phyloP scores from a whole-genome alignment of 768 basidiomycete species.

The Lactarius psammicola region DNA sequence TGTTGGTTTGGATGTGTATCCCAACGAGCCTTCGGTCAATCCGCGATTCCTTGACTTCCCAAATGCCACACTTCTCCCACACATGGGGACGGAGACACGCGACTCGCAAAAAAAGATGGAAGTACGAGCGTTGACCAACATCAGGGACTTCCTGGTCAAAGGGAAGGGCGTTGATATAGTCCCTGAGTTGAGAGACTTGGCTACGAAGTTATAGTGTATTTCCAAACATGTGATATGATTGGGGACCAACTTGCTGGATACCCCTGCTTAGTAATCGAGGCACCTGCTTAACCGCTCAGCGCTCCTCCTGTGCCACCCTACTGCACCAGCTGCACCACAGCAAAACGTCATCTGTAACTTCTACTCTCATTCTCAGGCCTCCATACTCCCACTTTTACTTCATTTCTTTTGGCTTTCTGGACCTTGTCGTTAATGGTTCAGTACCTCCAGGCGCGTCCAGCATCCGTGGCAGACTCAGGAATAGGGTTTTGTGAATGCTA shows the following conservation, averaged over 20 bases:
- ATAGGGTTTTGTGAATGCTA: conserved; percentile 6
- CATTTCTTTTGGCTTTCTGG: background rate
- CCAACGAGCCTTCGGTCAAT: conserved; percentile 79
- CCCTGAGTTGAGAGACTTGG: conserved; percentile 44
- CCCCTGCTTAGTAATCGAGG: background rate
- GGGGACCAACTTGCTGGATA: background rate
- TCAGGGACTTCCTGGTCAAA: conserved; percentile 63
- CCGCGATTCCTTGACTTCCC: conserved; percentile 77
- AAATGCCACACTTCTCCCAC: conserved; percentile 82
- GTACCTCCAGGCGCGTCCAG: conserved; percentile 19
- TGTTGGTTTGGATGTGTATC: conserved; percentile 84
- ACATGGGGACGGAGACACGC: conserved; percentile 87
- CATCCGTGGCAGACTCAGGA: conserved; percentile 23
- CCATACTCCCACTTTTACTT: no score
- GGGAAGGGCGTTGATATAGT: conserved; percentile 70
- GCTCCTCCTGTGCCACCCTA: no score
- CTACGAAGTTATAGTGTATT: conserved; percentile 17
- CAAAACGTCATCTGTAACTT: background rate
- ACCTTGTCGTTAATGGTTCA: conserved; percentile 15
- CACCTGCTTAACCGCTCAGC: background rate
- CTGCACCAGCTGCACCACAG: no score
- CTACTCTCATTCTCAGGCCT: no score
- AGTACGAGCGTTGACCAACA: conserved; percentile 74
- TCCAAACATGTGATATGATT: background rate
- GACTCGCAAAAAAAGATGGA: conserved; percentile 84